phyloP scores from a whole-genome alignment of 2,329 filamentous ascomycete species.

The Penicillium sp. region DNA sequence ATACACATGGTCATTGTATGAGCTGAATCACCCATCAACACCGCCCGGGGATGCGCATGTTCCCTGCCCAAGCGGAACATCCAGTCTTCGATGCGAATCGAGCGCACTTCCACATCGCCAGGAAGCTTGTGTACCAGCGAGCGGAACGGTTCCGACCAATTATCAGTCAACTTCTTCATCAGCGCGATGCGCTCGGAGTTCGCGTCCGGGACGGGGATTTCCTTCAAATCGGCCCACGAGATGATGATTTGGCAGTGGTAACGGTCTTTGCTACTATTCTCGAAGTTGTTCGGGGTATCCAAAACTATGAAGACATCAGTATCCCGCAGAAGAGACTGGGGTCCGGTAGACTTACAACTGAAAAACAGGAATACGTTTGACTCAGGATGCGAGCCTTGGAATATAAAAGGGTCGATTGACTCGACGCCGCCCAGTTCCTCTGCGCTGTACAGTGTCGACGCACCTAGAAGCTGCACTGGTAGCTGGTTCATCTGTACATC shows the following conservation, averaged over 20 bases:
- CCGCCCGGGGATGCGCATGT: conserved; percentile 38
- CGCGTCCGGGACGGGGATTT: conserved; percentile 41
- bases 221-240: conserved; percentile 47
- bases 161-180: conserved; percentile 44
- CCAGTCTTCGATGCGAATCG: conserved; percentile 51
- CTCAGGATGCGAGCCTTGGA: conserved; percentile 53
- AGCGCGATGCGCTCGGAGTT: conserved; percentile 41
- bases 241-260: conserved; percentile 51
- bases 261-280: conserved; percentile 29
- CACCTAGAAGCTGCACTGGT: conserved; percentile 51
- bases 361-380: conserved; percentile 54
- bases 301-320: conserved; percentile 38
- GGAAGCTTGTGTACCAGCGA: conserved; percentile 43
- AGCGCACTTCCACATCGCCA: conserved; percentile 42
- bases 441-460: conserved; percentile 41
- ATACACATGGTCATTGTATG: conserved; percentile 62
- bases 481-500: conserved; percentile 37
- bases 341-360: conserved; percentile 39
- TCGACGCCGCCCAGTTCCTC: conserved; percentile 44
- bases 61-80: conserved; percentile 35
- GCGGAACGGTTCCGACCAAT: conserved; percentile 52
- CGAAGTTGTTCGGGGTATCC: conserved; percentile 47
- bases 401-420: conserved; percentile 53
- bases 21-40: conserved; percentile 54
- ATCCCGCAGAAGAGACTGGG: neutral